phyloP scores from a whole-genome alignment of 1,139 yeast species.

The Williopsis jadinii region DNA sequence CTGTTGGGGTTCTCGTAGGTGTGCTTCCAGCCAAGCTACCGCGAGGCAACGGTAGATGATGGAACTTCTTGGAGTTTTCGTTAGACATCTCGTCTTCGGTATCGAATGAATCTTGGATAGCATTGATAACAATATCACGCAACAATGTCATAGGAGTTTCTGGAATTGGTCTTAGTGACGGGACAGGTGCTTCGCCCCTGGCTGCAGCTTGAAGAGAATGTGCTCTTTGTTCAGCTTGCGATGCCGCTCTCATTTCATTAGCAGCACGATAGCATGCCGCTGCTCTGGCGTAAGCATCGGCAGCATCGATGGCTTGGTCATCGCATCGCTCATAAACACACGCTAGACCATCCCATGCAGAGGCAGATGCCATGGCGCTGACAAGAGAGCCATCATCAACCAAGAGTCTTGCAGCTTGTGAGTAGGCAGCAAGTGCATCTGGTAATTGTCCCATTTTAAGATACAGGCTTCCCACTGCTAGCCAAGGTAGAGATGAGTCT shows the following conservation, averaged over 20 bases:
- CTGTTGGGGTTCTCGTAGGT: constrained; percentile 6
- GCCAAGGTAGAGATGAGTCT: constrained; percentile 53
- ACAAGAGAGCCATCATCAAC: constrained; percentile 36
- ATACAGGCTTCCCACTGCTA: constrained; percentile 57
- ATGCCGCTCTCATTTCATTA: constrained; percentile 38
- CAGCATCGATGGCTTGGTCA: constrained; percentile 51
- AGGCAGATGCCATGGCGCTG: constrained; percentile 39
- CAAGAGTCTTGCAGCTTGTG: constrained; percentile 52
- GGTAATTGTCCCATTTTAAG: constrained; percentile 52
- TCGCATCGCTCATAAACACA: constrained; percentile 62
- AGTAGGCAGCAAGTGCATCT: constrained; percentile 61
- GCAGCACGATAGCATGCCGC: constrained; percentile 42
- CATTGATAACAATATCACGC: constrained; percentile 34
- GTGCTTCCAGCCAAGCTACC: constrained; percentile 13
- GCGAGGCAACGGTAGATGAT: constrained; percentile 21
- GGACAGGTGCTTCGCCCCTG: constrained; percentile 37
- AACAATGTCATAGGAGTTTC: constrained; percentile 41
- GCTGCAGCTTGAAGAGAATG: constrained; percentile 35
- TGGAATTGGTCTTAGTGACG: constrained; percentile 41
- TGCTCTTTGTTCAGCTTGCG: constrained; percentile 37
- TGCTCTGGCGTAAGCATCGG: constrained; percentile 51
- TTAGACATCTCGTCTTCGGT: not conserved
- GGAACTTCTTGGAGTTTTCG: constrained; percentile 14
- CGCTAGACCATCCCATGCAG: constrained; percentile 60
- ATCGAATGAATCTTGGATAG: constrained; percentile 4